These are phyloP conservation scores for Sphagnum contortum DNA, from an alignment of 225 moss, liverwort and hornwort species.

Conservation along the genomic window DNA sequence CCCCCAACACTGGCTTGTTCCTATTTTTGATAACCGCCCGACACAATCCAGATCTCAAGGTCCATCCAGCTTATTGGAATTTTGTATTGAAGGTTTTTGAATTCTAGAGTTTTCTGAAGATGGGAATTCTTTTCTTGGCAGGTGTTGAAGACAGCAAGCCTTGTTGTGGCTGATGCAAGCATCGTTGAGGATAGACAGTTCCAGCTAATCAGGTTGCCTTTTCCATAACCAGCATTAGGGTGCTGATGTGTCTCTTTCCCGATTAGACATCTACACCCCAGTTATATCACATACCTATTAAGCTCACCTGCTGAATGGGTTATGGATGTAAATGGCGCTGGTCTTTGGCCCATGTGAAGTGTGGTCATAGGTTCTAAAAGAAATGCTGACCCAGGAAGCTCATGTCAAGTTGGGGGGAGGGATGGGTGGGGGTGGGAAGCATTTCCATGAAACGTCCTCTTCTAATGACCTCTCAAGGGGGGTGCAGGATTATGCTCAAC, in stretches of 20 bases:
- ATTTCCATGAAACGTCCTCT: too few species aligned
- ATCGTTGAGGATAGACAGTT: constrained; percentile 34
- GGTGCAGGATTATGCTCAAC: too few species aligned
- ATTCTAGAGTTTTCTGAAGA: not conserved
- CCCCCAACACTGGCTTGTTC: not conserved
- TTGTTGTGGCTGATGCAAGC: constrained; percentile 40
- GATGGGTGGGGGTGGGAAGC: too few species aligned
- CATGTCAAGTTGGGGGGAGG: too few species aligned
- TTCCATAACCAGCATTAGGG: not conserved
- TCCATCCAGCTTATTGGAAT: not conserved
- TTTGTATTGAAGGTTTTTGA: not conserved
- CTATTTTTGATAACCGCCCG: not conserved
- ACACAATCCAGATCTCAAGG: not conserved
- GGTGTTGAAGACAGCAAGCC: constrained; percentile 56
- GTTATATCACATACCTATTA: too few species aligned
- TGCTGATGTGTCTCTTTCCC: not conserved
- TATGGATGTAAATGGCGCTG: not conserved
- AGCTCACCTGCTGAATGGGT: too few species aligned
- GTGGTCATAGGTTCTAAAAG: too few species aligned
- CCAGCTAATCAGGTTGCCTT: constrained; percentile 36
- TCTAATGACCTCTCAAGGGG: too few species aligned
- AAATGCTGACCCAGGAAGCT: too few species aligned
- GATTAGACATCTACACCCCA: not conserved
- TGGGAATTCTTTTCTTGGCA: constrained; percentile 6
- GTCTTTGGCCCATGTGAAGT: too few species aligned